Evolutionary conservation across 345 rosid genomes (phyloP).

Genomic region (Bretschneidera sinensis): DNA sequence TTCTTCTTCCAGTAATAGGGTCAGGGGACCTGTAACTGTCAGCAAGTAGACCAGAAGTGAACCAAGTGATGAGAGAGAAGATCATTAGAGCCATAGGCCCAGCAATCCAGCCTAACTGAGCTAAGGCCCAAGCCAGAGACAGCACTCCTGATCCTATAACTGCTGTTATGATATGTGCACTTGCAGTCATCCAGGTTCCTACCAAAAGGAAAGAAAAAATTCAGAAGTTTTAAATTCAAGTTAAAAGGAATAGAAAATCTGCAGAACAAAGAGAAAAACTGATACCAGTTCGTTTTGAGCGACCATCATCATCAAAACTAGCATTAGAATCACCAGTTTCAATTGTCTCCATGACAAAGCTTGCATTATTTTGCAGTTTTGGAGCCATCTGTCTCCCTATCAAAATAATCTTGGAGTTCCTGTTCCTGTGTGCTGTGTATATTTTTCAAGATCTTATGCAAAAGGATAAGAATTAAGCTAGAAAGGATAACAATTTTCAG

Average conservation of each 20-base stretch:
- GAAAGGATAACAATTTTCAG: too few species aligned
- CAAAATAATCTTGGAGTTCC: too few species aligned
- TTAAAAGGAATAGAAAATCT: background rate
- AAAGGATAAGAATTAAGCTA: too few species aligned
- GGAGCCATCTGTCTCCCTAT: background rate
- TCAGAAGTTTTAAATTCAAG: background rate
- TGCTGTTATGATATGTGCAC: slow-evolving; percentile 55
- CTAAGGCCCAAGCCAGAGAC: slow-evolving; percentile 55
- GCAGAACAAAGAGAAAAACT: background rate
- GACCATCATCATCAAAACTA: slow-evolving; percentile 26
- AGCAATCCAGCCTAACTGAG: slow-evolving; percentile 59
- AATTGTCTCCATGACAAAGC: too few species aligned
- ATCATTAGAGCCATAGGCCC: slow-evolving; percentile 39
- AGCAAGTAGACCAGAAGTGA: slow-evolving; percentile 31
- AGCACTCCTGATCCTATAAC: slow-evolving; percentile 62
- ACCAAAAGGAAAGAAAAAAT: background rate
- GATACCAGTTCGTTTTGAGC: slow-evolving; percentile 27
- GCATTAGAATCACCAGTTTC: background rate
- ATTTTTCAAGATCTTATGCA: too few species aligned
- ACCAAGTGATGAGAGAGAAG: slow-evolving; percentile 41
- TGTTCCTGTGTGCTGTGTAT: too few species aligned
- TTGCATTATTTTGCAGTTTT: background rate
- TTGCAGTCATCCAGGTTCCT: slow-evolving; percentile 38
- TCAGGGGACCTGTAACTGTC: slow-evolving; percentile 41
- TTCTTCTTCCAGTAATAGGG: slow-evolving; percentile 37